Conservation (phyloP, 75 land plant species). For the Cupressus sempervirens region DNA sequence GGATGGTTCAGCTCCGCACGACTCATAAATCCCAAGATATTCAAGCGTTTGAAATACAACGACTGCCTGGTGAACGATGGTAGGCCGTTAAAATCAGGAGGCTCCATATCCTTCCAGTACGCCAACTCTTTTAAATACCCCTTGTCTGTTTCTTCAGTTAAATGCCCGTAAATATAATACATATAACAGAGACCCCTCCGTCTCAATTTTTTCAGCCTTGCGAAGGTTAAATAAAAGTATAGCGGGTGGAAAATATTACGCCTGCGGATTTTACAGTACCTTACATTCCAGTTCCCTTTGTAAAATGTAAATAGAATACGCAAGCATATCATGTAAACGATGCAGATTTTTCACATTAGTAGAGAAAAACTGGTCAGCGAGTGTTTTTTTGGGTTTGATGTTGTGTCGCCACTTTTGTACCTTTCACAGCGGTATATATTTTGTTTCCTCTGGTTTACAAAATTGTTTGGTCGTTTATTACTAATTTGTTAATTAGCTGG, state of each 20-base stretch:
- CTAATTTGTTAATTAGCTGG: too few species aligned
- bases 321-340: not conserved
- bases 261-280: not conserved
- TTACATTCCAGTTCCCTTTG: too few species aligned
- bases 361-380: not conserved
- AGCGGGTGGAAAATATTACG: not conserved
- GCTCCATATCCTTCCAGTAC: slow-evolving; percentile 52
- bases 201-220: not conserved
- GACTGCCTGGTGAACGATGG: slow-evolving; percentile 75
- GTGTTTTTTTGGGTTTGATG: too few species aligned
- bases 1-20: slow-evolving; percentile 79
- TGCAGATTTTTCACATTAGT: not conserved
- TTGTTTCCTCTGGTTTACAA: too few species aligned
- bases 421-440: too few species aligned
- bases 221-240: not conserved
- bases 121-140: slow-evolving; percentile 64
- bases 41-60: slow-evolving; percentile 52
- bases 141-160: slow-evolving; percentile 39
- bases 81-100: slow-evolving; percentile 34
- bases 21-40: slow-evolving; percentile 53
- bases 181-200: not conserved
- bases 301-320: not conserved
- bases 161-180: not conserved
- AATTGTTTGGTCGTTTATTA: too few species aligned
- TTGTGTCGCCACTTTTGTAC: too few species aligned